Evolutionary conservation across 805 yeast genomes (phyloP), one percentile per base, ranked within the genome.

Genomic region (Candida arabinofermentans): DNA sequence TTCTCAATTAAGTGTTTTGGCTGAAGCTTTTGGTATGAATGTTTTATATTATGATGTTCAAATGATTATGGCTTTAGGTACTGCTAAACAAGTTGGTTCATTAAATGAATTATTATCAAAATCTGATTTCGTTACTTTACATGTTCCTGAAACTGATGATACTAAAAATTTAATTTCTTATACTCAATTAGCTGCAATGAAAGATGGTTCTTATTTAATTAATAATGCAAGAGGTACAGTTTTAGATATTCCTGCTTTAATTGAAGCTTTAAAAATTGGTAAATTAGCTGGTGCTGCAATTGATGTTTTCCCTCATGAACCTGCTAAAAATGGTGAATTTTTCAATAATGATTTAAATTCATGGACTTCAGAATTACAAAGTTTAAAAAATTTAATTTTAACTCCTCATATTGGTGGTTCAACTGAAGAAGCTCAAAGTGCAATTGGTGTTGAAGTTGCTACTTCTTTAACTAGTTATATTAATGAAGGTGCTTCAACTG

Each of bases 391-490:
- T 69, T 80, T 91, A 48, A 89, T 93, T 51, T 75, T 93, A 59
- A 83, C 98, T 41, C 99, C 99, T 26, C 99, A 93, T 64, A 93
- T 93, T 55, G 99, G 99, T 70, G 99, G 99, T 53, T 89, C 97
- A 39, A 93, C 99, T 36, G 98, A 91, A 69, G 99, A 93, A 74
- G 99, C 99, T 29, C 99, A 93, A 75, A 77, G 86, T 42, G 96
- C 98, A 31, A 93, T 93, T 61, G 99, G 99, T 70, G 73, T 91
- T 47, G 99, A 93, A 72, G 99, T 93, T 47, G 87, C 83, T 46
- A 74, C 84, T 35, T 81, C 96, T 30, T 75, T 93, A 58, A 74
- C 90, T 51, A 87, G 86, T 63, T 93, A 89, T 72, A 85, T 93
- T 65, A 91, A 90, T 69, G 98, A 91, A 74, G 99, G 99, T 73